Evolutionary conservation across 108 stramenopile species (phyloP).

Genomic region (Skeletonema marinoi): DNA sequence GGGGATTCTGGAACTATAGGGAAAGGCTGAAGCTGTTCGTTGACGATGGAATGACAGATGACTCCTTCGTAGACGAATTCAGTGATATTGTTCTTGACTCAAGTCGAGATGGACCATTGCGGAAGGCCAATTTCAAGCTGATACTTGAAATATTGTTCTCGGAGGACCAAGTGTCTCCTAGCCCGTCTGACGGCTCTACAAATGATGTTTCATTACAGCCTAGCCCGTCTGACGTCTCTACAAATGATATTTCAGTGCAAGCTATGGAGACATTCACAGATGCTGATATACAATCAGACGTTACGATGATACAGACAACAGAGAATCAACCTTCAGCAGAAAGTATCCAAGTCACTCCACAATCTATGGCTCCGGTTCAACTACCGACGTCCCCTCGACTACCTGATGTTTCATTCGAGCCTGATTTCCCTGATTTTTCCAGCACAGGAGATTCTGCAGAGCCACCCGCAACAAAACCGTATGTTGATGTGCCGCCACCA

Average conservation of each 20-base stretch:
- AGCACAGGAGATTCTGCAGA: not conserved
- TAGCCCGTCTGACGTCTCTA: not conserved
- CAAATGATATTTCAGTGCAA: not conserved
- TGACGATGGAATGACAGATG: slow-evolving; percentile 37
- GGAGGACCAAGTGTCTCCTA: not conserved
- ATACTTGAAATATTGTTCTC: slow-evolving; percentile 31
- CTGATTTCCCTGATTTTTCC: not conserved
- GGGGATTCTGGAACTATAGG: slow-evolving; percentile 41
- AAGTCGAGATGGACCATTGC: slow-evolving; percentile 29
- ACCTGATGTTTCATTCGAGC: not conserved
- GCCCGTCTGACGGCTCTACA: not conserved
- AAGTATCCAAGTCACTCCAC: not conserved
- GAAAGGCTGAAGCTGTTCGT: slow-evolving; percentile 33
- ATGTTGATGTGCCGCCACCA: not conserved
- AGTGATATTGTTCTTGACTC: slow-evolving; percentile 33
- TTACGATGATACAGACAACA: not conserved
- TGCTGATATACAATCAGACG: not conserved
- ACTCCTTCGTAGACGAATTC: slow-evolving; percentile 26
- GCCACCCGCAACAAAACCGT: not conserved
- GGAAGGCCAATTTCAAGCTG: slow-evolving; percentile 34
- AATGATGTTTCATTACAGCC: not conserved
- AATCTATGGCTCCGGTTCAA: not conserved
- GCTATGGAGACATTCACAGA: not conserved
- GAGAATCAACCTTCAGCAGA: not conserved
- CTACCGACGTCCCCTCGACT: not conserved